A percentile compares a stretch with the other conserved stretches of the same genome.
These are phyloP conservation scores for Tetrapisispora arboricola DNA, from an alignment of 805 yeast genomes.

Conservation along the genomic window DNA sequence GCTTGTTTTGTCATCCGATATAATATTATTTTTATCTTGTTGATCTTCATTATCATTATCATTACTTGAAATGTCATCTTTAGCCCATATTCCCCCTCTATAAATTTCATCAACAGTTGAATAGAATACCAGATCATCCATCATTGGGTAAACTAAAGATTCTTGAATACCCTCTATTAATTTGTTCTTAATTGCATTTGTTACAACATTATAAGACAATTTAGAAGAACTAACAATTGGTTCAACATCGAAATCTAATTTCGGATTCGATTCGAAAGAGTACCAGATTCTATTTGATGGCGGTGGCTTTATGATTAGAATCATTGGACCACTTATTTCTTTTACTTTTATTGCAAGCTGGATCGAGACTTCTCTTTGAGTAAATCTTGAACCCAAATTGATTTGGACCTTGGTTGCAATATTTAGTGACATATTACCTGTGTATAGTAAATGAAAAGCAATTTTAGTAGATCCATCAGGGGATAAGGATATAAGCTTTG, in stretches of 20 bases:
- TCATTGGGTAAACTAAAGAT: constrained; percentile 71
- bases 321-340: constrained; percentile 61
- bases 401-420: constrained; percentile 73
- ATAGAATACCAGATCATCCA: constrained; percentile 78
- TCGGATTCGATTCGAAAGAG: constrained; percentile 71
- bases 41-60: background rate
- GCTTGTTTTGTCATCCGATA: background rate
- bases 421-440: constrained; percentile 66
- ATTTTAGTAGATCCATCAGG: constrained; percentile 72
- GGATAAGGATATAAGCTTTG: constrained; percentile 54
- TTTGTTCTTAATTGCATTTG: constrained; percentile 67
- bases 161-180: constrained; percentile 72
- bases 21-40: background rate
- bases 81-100: constrained; percentile 84
- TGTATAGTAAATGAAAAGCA: constrained; percentile 52
- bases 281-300: constrained; percentile 92
- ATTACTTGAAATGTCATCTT: background rate
- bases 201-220: constrained; percentile 65
- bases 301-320: constrained; percentile 70
- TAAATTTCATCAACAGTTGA: constrained; percentile 58
- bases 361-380: constrained; percentile 64
- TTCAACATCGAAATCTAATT: constrained; percentile 63
- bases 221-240: constrained; percentile 87
- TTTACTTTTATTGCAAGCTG: constrained; percentile 59
- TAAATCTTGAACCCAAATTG: constrained; percentile 65